phyloP scores from a whole-genome alignment of 2,329 filamentous ascomycete species.

The Fusarium abutilonis region DNA sequence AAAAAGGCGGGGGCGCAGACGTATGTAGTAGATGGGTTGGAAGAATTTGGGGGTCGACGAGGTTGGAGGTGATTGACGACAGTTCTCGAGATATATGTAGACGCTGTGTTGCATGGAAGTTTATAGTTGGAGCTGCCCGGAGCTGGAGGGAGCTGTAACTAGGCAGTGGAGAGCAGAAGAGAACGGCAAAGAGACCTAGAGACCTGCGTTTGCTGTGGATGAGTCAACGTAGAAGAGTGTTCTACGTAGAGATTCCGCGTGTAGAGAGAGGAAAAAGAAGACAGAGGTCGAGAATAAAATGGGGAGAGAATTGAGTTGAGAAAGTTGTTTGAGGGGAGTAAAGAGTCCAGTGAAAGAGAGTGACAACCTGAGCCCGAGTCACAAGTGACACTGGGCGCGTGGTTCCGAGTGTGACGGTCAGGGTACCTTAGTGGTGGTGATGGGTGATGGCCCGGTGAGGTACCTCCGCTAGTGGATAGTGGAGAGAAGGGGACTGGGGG shows the following conservation, averaged over 20 bases:
- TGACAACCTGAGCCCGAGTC: constrained; percentile 6
- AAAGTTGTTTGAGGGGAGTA: constrained; percentile 18
- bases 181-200: constrained; percentile 7
- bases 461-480: constrained; percentile 28
- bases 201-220: constrained; percentile 1
- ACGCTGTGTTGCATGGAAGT: background rate
- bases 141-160: background rate
- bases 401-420: constrained; percentile 26
- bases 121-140: background rate
- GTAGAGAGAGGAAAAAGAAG: constrained; percentile 1
- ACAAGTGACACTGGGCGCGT: constrained; percentile 38
- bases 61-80: constrained; percentile 17
- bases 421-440: constrained; percentile 7
- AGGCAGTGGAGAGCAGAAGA: constrained; percentile 11
- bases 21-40: background rate
- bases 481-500: constrained; percentile 16
- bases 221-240: background rate
- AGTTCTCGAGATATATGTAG: constrained; percentile 7
- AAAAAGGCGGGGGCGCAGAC: constrained; percentile 31
- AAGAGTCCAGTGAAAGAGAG: constrained; percentile 14
- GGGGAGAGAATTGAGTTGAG: constrained; percentile 16
- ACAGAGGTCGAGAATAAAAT: constrained; percentile 11
- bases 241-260: background rate
- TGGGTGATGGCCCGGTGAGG: constrained; percentile 16
- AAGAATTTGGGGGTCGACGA: constrained; percentile 15